Base-by-base conservation (phyloP, 2,329 filamentous ascomycete genomes). In the Lasiodiplodia theobromae region DNA sequence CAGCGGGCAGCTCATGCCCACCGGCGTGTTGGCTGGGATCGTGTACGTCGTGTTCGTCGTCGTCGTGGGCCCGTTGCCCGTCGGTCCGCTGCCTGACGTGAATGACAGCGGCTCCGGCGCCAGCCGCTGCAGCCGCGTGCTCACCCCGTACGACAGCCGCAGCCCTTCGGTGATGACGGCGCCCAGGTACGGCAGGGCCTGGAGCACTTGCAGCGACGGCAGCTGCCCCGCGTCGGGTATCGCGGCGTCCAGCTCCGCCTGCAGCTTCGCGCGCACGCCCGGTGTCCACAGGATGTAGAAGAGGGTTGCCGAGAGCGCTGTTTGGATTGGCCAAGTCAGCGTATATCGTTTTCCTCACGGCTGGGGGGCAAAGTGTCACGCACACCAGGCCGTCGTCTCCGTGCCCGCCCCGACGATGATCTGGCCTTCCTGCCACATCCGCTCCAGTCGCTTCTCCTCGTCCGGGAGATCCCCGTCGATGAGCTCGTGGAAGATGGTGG, bases 361-460 rank as follows among this genome's bases (percentile, higher is more conserved):
- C 3, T 25, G 25, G 25, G 25, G 25, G 25, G 25, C 25, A 25
- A 25, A 25, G 25, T 25, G 25, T 79, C 68, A 1, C 75, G 14
- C 25, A 21, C 1, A 74, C 71, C 74, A 75, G 6, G 74, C 74
- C 0, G 76, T 78, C 0, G 80, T 83, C 49, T 80, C 75, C 10
- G 77, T 79, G 3, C 79, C 71, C 14, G 47, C 64, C 11, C 68
- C 70, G 0, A 70, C 72, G 56, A 68, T 51, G 18, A 58, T 23
- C 44, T 68, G 25, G 21, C 49, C 66, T 16, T 71, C 68, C 47
- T 70, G 58, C 58, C 52, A 57, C 16, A 71, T 51, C 4, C 70
- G 68, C 21, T 53, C 60, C n/a, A 31, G 23, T 2, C 57, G 18
- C 58, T 69, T 69, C 47, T 71, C 68, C 4, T 38, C 21, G 25